phyloP scores from a whole-genome alignment of 192 early-diverging fungal genomes.

The Coemansia sp. region DNA sequence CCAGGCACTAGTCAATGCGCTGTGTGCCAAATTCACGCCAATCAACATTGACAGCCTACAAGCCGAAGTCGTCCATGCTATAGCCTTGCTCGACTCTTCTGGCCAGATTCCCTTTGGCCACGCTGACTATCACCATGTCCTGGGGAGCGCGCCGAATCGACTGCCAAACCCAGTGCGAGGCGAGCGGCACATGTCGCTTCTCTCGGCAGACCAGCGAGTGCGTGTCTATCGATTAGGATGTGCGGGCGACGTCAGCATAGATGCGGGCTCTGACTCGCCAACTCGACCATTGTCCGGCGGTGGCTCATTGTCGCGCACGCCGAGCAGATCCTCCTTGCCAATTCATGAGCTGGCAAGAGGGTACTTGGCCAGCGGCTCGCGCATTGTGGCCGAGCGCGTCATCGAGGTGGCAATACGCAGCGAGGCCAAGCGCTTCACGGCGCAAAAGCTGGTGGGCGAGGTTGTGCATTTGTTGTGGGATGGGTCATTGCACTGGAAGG shows the following conservation, averaged over 20 bases:
- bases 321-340: constrained; percentile 15
- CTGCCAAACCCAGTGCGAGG: constrained; percentile 11
- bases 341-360: constrained; percentile 18
- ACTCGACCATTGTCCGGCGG: neutral
- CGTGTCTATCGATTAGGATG: constrained; percentile 41
- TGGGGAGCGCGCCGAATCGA: neutral
- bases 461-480: constrained; percentile 44
- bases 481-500: constrained; percentile 44
- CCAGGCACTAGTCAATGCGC: constrained; percentile 21
- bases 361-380: constrained; percentile 36
- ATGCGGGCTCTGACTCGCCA: constrained; percentile 15
- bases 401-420: constrained; percentile 41
- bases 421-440: constrained; percentile 47
- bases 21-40: constrained; percentile 46
- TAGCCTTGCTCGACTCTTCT: neutral
- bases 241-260: constrained; percentile 18
- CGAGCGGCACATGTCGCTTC: constrained; percentile 42
- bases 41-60: constrained; percentile 27
- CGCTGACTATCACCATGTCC: neutral
- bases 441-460: constrained; percentile 31
- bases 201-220: constrained; percentile 42
- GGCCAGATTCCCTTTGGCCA: neutral
- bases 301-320: neutral
- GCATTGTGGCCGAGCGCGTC: constrained; percentile 27
- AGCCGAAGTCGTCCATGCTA: constrained; percentile 6